Base-by-base conservation (phyloP, 768 basidiomycete species). In the Cantharellus cinnabarinus region DNA sequence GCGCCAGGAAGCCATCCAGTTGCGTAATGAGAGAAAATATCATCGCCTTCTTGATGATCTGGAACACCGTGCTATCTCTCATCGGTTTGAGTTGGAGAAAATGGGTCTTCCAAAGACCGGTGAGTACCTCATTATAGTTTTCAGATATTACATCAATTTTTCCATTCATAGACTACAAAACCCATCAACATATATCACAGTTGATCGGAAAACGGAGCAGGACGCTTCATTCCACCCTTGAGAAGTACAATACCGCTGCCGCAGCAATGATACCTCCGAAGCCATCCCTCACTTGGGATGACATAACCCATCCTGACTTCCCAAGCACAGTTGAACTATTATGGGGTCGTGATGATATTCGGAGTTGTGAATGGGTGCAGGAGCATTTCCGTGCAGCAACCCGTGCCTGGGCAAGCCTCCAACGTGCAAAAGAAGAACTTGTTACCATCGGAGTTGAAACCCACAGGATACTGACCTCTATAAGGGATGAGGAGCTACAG, bases 61-160 rank as follows among this genome's bases (percentile, higher is more conserved):
- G 4, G 59, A 60, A 37, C 15, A 20, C 41, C n/a, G 51, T 4
- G 59, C 40, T 14, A 48, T 60, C 4, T 48, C 51, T 37, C 56
- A 2, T 38, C 38, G 2, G 20, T 60, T 60, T 34, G 59, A 60
- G 57, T 4, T 60, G 10, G 57, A 60, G 38, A 60, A 60, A 40
- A 15, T n/a, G n/a, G 37, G 40, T 42, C 35, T 60, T 15, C 37
- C 29, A 4, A 41, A 56, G 10, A 60, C 59, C 4, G 39, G 59
- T 60, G 37, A 40, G 15, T 29, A 29, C 20, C n/a, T 57, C 29
- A 48, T 29, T 29, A 29, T 29, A 29, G 20, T 29, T 29, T 29
- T 29, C 20, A 29, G 20, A 29, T 29, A 29, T 29, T 29, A 29
- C 20, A 29, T 29, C 20, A 10, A 48, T 29, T 29, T 48, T 29